Conservation (phyloP, 441 rosid genomes). For the Adansonia rubrostipa region DNA sequence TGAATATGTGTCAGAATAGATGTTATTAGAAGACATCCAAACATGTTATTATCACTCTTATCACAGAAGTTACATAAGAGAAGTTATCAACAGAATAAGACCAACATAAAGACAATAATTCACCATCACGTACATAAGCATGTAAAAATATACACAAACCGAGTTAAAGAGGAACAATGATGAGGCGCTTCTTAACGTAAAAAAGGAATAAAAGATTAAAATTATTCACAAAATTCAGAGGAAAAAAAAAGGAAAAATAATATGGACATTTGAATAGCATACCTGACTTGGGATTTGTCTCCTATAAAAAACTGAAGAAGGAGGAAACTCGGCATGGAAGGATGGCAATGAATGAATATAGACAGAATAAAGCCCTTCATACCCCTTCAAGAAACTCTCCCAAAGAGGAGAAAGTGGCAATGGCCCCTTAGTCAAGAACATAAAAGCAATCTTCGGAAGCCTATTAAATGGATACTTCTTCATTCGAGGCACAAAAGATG, state of each 20-base stretch:
- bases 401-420: conserved; percentile 84
- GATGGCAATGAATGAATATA: conserved; percentile 85
- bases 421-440: conserved; percentile 96
- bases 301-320: conserved; percentile 63
- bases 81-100: not conserved
- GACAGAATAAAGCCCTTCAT: conserved; percentile 68
- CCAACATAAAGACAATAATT: not conserved
- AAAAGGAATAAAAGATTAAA: not conserved
- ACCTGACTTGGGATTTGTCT: conserved; percentile 94
- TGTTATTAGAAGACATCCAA: not conserved
- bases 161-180: not conserved
- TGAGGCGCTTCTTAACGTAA: not conserved
- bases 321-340: conserved; percentile 54
- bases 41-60: not conserved
- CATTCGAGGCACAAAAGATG: conserved; percentile 73
- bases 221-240: not conserved
- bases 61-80: not conserved
- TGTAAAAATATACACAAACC: not conserved
- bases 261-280: conserved; percentile 20
- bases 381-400: conserved; percentile 87
- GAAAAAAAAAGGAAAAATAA: not conserved
- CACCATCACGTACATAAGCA: conserved; percentile 5
- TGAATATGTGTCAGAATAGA: not conserved
- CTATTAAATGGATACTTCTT: conserved; percentile 69
- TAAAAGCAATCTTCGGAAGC: conserved; percentile 84